These are phyloP conservation scores for Starmerella cellae DNA, from an alignment of 805 yeast genomes.

Conservation along the genomic window DNA sequence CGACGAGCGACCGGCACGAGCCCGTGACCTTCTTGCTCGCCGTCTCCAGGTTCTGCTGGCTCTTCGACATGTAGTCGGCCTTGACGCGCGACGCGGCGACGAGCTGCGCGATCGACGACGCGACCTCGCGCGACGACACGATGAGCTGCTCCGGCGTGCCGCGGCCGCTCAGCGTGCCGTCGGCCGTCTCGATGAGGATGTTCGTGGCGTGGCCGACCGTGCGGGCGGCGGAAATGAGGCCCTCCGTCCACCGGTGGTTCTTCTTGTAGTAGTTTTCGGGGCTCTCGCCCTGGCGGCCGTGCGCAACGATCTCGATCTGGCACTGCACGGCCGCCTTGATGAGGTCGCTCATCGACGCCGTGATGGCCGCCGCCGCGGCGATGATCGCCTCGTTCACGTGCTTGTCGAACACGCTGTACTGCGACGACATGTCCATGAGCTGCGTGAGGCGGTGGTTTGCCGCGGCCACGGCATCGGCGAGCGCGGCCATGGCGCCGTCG, in stretches of 20 bases:
- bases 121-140: constrained; percentile 83
- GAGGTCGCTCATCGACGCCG: constrained; percentile 59
- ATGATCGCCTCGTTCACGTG: constrained; percentile 67
- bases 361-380: constrained; percentile 65
- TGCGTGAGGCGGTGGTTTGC: constrained; percentile 50
- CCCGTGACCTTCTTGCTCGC: constrained; percentile 55
- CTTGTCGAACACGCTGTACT: constrained; percentile 35
- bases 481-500: constrained; percentile 56
- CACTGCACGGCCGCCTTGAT: constrained; percentile 67
- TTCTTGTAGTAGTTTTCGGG: constrained; percentile 69
- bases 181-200: constrained; percentile 71
- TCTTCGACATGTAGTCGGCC: constrained; percentile 59
- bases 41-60: constrained; percentile 59
- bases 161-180: constrained; percentile 54
- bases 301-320: constrained; percentile 66
- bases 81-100: constrained; percentile 86
- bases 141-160: constrained; percentile 70
- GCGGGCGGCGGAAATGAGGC: constrained; percentile 76
- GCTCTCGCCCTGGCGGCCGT: constrained; percentile 51
- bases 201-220: constrained; percentile 76
- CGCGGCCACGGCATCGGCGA: constrained; percentile 53
- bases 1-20: constrained; percentile 65
- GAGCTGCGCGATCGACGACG: constrained; percentile 81
- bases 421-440: constrained; percentile 34
- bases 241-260: constrained; percentile 88